Evolutionary conservation across 768 basidiomycete species (phyloP).

Genomic region (Rhodotorula graminis): DNA sequence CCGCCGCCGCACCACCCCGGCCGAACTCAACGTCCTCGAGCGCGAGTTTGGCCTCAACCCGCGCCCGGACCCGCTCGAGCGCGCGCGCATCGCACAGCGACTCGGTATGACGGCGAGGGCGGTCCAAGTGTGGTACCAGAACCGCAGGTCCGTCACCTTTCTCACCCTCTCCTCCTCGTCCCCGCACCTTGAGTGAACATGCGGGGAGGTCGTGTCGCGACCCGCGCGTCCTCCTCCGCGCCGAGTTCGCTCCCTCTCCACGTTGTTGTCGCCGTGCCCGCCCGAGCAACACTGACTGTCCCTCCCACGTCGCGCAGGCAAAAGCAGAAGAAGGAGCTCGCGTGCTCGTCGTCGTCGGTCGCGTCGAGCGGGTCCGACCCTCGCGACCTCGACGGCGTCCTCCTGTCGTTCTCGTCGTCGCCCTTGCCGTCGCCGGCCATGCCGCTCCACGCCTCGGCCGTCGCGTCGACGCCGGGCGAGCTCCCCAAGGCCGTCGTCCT

Average conservation of each 20-base stretch:
- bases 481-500: neutral
- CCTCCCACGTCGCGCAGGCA: conserved; percentile 13
- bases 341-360: conserved; percentile 19
- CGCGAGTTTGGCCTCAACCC: conserved; percentile 45
- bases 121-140: conserved; percentile 48
- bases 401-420: conserved; percentile 30
- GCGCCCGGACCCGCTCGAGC: conserved; percentile 46
- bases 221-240: neutral
- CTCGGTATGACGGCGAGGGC: conserved; percentile 50
- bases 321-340: conserved; percentile 38
- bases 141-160: conserved; percentile 28
- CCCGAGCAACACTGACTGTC: too few species aligned
- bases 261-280: neutral
- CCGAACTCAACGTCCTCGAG: conserved; percentile 49
- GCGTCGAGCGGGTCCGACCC: conserved; percentile 22
- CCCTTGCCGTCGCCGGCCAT: conserved; percentile 8
- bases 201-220: conserved; percentile 15
- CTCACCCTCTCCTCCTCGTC: neutral
- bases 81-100: conserved; percentile 46
- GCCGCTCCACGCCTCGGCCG: neutral
- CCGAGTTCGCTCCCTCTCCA: too few species aligned
- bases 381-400: conserved; percentile 29
- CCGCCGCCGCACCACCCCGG: conserved; percentile 48
- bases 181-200: neutral
- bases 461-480: neutral